Evolutionary conservation across 306 rosid species (phyloP), one percentile per base, ranked within the genome.

Genomic region (Abrus pulchellus): DNA sequence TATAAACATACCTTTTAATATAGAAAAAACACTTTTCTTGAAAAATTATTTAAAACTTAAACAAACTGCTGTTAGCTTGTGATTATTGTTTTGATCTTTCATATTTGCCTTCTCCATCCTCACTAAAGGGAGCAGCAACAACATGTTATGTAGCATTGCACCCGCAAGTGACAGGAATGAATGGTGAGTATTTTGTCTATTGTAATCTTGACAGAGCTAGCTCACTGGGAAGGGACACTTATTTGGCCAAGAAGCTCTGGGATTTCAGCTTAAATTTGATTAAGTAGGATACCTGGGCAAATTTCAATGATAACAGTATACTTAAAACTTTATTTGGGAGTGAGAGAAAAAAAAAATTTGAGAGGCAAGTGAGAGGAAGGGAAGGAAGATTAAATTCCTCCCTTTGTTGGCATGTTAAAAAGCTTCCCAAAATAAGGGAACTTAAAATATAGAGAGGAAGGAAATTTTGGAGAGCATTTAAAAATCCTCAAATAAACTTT

Each of bases 91-190:
- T 60, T 9, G 63, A 52, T 29, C 72, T 11, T 40, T 7, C 48
- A 44, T 44, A 3, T 59, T 29, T 11, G 6, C 1, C 61, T 56
- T 28, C 30, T 65, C 34, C 4, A 72, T 44, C 50, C 41, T 69
- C 61, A 63, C 30, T 77, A 7, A 29, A 94, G 98, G 97, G 97
- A 75, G 97, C 97, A 60, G 93, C 97, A 68, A 94, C 98, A 82
- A 89, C 93, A 7, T 92, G 97, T 86, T 92, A 94, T 76, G 89
- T 87, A 64, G 97, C 98, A 54, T 69, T 94, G 87, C 84, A 94
- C 62, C 94, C 93, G 7, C 83, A 91, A 74, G 88, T 83, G 77
- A 75, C 59, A 43, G 98, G 92, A 72, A 71, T 90, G 53, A 87
- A 88, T 69, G 91, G 97, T 5, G 82, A 88, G 66, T 94, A 85